Base-by-base conservation (phyloP, 805 yeast species). In the Candida awuae region DNA sequence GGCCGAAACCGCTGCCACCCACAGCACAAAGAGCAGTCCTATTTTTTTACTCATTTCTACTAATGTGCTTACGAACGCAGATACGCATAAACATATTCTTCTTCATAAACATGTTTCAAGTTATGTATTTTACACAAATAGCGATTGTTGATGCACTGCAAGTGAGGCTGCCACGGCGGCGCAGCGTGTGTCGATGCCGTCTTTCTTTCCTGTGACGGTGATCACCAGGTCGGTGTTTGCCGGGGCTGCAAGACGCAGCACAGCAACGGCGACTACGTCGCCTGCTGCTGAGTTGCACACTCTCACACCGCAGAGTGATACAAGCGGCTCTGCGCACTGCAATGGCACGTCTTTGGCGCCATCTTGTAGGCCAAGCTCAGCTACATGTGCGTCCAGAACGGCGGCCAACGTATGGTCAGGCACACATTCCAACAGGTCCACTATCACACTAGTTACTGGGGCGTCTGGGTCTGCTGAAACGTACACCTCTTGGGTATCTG, bases 401-500 rank as follows among this genome's bases (percentile, higher is more conserved):
- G 62, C 64, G 0, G 44, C 45, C 8, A 45, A 50, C 16, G 62
- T 63, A 0, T 44, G 47, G 6, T 43, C 52, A 1, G 58, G 63
- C 0, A 75, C 73, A 19, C 61, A 50, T 47, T 82, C 84, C 45
- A 82, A 56, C 13, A 82, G 55, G 45, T 82, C 92, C 15, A 82
- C 53, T n/a, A 82, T 76, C 8, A 81, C 54, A 14, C 82, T 71
- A 47, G 71, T 76, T 38, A 77, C 73, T 34, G 59, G 49, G 29
- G 59, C 58, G 34, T 67, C 53, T 34, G 17, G 48, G 46, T 13
- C 47, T 37, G 9, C 55, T 38, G 3, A 13, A 5, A 88, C 75
- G 57, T 73, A 92, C 19, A 90, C 96, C 57, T 90, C 98, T 56
- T 92, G 97, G 1, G 87, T 78, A 53, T 92, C 97, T 0, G 98